Conservation (phyloP, 2,329 filamentous ascomycete species). For the Stagonosporopsis chrysanthemi region DNA sequence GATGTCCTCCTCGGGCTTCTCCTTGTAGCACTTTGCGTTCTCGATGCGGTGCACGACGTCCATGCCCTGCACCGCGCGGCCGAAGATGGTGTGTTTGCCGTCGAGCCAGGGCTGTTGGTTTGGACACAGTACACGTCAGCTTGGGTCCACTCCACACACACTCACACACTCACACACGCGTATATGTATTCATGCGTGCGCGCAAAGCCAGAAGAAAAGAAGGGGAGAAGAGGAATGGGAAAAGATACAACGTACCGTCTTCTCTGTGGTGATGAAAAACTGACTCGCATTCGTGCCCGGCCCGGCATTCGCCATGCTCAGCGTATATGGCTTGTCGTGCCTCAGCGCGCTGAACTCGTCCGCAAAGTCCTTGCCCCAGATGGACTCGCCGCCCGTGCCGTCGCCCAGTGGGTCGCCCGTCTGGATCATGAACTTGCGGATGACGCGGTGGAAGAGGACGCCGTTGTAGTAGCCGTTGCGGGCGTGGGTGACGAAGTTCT, state of each 20-base stretch:
- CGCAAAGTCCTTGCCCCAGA: slow-evolving; percentile 90
- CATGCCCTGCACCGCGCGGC: slow-evolving; percentile 84
- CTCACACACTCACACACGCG: too few species aligned
- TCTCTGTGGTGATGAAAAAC: slow-evolving; percentile 98
- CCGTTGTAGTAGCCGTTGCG: slow-evolving; percentile 95
- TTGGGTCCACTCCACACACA: too few species aligned
- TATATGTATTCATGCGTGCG: too few species aligned
- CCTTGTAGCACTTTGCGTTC: slow-evolving; percentile 83
- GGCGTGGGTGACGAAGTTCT: slow-evolving; percentile 95
- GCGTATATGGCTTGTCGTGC: slow-evolving; percentile 94
- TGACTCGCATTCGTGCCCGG: slow-evolving; percentile 95
- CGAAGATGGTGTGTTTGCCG: slow-evolving; percentile 95
- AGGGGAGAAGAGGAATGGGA: too few species aligned
- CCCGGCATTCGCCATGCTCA: slow-evolving; percentile 98
- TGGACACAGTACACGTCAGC: too few species aligned
- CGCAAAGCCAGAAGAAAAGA: too few species aligned
- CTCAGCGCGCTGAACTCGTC: slow-evolving; percentile 92
- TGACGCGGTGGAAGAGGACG: slow-evolving; percentile 96
- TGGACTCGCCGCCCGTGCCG: slow-evolving; percentile 87
- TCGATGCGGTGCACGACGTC: slow-evolving; percentile 98
- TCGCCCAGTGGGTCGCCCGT: slow-evolving; percentile 86
- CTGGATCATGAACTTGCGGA: slow-evolving; percentile 98
- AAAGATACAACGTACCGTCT: slow-evolving; percentile 69
- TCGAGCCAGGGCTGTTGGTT: slow-evolving; percentile 84
- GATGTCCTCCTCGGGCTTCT: slow-evolving; percentile 96